Base-by-base conservation (phyloP, 805 yeast species). In the Millerozyma acaciae region DNA sequence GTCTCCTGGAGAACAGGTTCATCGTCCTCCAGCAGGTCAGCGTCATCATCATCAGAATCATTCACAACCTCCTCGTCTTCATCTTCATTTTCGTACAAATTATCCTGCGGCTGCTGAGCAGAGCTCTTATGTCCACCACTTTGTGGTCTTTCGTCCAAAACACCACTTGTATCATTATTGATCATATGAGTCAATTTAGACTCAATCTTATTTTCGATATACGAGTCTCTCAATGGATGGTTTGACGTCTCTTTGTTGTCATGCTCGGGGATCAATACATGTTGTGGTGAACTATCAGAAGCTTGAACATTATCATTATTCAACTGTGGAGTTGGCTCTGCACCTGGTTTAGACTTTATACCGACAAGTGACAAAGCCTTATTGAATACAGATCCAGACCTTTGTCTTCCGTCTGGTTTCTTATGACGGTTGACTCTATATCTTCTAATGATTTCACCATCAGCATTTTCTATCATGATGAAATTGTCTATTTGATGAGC, bases 381-480 rank as follows among this genome's bases (percentile, higher is more conserved):
- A 26, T 48, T 57, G 5, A 66, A 57, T 29, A 68, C 55, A 4
- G 75, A 55, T 2, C 60, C 53, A 2, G 76, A 62, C 16, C 73
- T 55, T 4, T 53, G 43, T 43, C 72, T 55, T 32, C 38, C 34
- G 4, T 10, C 22, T n/a, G 21, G 36, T 8, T 35, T 29, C 5
- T 33, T 40, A 44, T 79, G 86, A 3, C 76, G 72, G 47, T 80
- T 84, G 33, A 89, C 79, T 47, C 66, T 73, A 59, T 88, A 90
- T 33, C 95, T 70, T 50, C 96, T 78, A 28, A 93, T 66, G 35
- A 93, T 76, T 47, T 90, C 97, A 43, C 97, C 98, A 8, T 89
- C 95, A 28, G 76, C 85, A 49, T 88, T 84, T 57, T 90, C 98
- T 37, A 93, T 81, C 38, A 87, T 70, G 34, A 93, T 74, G 38